Base-by-base conservation (phyloP, 208 protist species). In the Novymonas esmeraldas region DNA sequence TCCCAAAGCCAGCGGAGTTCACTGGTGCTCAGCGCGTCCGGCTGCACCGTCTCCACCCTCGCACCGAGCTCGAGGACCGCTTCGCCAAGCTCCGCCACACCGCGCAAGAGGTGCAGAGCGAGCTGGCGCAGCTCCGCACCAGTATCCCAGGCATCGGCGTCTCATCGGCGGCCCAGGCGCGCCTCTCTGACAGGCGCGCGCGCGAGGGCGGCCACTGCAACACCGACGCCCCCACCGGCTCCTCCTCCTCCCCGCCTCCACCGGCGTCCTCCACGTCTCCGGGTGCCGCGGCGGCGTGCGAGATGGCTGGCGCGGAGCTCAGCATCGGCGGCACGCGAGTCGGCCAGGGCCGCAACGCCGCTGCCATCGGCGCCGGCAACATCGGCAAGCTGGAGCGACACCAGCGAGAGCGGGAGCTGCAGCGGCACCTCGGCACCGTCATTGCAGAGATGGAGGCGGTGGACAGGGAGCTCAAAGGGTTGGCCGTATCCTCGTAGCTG, bases 371-470 rank as follows among this genome's bases (percentile, higher is more conserved):
- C n/a, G n/a, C n/a, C n/a, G n/a, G 49, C 22, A 41, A 49, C 18
- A 78, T 50, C 18, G 45, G 26, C 20, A 72, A 67, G 10, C 29
- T 92, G 22, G 84, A 95, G 58, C 68, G 73, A 36, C 73, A 76
- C 36, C 51, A 76, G 20, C 64, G 80, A 9, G 84, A 92, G 67
- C 62, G 68, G 50, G 78, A 82, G 57, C 68, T 95, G 14, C 77
- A 76, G 29, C 36, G 69, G 13, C 67, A 68, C 44, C 82, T 95
- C 26, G 62, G 33, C 31, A 70, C 78, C 28, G 65, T 82, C 38
- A 77, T 92, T 49, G 26, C 36, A 0, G 87, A 93, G 64, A 95
- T 95, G 87, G 81, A 78, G 49, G 79, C 62, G 36, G 66, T 95
- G n/a, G 87, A 95, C 70, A 61, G 55, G 20, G 77, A 92, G 56